Evolutionary conservation across 2,329 filamentous ascomycete species (phyloP), one percentile per base, ranked within the genome.

Genomic region (Exserohilum turcica): DNA sequence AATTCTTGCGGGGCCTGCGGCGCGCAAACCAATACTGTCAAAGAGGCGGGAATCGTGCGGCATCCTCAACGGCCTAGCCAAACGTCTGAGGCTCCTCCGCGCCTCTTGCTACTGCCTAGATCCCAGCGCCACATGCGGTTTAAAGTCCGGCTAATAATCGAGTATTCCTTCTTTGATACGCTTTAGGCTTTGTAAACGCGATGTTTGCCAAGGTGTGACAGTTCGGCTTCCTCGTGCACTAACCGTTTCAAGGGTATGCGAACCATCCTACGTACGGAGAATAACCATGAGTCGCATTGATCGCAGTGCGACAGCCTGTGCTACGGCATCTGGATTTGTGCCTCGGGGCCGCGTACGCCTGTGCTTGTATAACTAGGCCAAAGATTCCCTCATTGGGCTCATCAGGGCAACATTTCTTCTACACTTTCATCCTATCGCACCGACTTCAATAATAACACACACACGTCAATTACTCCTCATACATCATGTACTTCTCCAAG

Each of bases 171-270:
- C 21, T 44, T 16, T 44, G 42, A 44, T 35, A 27, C 31, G 19
- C 31, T 35, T 35, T 29, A 33, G 27, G 65, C 60, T 58, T 62
- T 63, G 56, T 48, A 39, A 47, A 42, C n/a, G 49, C 46, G 43
- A 42, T 39, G 43, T 36, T 51, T 51, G 67, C 66, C 64, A 70
- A 67, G 65, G 18, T 46, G 49, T 48, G 51, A 49, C 28, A 59
- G 53, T 43, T 37, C 50, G 51, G 42, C 36, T 48, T 61, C 71
- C 62, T 71, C 70, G 54, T 39, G 59, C 71, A 65, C 38, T 52
- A 42, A 54, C 47, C 38, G 71, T 74, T 73, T 73, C 70, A 72
- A 51, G 49, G 48, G 31, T 56, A 53, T 49, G 60, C 36, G 56
- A 40, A 37, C 38, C 51, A 44, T 21, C 46, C 43, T 37, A 55